These are phyloP conservation scores for Fraxinus sp. DNA, from an alignment of 305 asterid genomes.

Conservation along the genomic window DNA sequence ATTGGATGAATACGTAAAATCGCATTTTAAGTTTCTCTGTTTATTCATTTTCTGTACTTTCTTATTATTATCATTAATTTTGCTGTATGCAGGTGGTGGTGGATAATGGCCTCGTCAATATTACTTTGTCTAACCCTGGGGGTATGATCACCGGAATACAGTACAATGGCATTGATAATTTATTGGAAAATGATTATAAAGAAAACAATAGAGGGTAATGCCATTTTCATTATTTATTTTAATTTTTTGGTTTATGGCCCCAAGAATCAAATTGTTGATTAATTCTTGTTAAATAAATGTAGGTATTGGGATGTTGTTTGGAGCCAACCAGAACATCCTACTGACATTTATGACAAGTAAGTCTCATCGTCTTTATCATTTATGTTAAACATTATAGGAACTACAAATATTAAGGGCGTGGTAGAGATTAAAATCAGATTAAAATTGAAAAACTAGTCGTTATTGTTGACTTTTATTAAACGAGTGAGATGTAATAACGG, in stretches of 20 bases:
- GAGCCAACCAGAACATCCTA: conserved; percentile 38
- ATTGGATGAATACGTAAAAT: conserved; percentile 45
- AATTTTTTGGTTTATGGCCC: background rate
- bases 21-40: background rate
- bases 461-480: too few species aligned
- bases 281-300: background rate
- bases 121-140: conserved; percentile 57
- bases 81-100: conserved; percentile 44
- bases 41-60: background rate
- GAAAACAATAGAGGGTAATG: conserved; percentile 63
- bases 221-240: background rate
- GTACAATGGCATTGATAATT: conserved; percentile 60
- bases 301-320: conserved; percentile 91
- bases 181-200: conserved; percentile 45
- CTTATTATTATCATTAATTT: background rate
- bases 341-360: conserved; percentile 54
- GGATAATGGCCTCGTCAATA: conserved; percentile 58
- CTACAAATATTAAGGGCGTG: too few species aligned
- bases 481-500: too few species aligned
- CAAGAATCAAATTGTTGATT: background rate
- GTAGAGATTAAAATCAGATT: too few species aligned
- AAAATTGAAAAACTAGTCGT: too few species aligned
- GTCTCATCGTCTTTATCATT: conserved; percentile 7
- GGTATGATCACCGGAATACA: conserved; percentile 60
- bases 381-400: background rate